Conservation (phyloP, 164 flowering plant species). For the Nymphaea colorata region DNA sequence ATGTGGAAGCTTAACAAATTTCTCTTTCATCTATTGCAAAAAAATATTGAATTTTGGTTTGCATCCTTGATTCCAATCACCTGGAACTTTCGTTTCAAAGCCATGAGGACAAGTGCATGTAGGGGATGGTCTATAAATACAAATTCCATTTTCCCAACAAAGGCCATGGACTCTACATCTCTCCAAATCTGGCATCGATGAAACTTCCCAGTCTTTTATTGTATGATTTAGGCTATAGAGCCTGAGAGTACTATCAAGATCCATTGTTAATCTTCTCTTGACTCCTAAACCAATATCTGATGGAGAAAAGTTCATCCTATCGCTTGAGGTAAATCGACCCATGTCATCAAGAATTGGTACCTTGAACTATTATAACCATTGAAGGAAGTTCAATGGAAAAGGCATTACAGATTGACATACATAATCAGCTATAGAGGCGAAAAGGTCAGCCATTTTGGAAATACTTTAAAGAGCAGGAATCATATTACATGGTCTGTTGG, state of each 20-base stretch:
- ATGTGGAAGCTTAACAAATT: slow-evolving; percentile 11
- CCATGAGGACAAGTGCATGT: slow-evolving; percentile 12
- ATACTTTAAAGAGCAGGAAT: too few relatives aligned
- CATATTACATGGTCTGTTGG: too few relatives aligned
- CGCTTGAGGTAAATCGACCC: slow-evolving; percentile 11
- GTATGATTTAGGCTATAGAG: slow-evolving; percentile 13
- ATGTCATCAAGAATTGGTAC: slow-evolving; percentile 8
- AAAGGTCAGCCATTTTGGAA: too few relatives aligned
- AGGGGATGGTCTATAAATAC: slow-evolving; percentile 8
- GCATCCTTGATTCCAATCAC: slow-evolving; percentile 15
- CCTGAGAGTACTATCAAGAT: slow-evolving; percentile 15
- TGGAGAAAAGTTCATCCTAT: slow-evolving; percentile 6
- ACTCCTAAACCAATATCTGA: slow-evolving; percentile 12
- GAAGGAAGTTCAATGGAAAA: too few relatives aligned
- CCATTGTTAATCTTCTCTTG: slow-evolving; percentile 14
- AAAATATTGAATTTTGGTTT: slow-evolving; percentile 4
- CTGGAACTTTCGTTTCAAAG: slow-evolving; percentile 9
- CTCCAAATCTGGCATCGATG: slow-evolving; percentile 11
- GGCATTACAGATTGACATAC: too few relatives aligned
- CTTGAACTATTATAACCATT: slow-evolving; percentile 11
- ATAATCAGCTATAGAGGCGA: too few relatives aligned
- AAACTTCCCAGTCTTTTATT: slow-evolving; percentile 6
- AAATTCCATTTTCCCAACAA: slow-evolving; percentile 17
- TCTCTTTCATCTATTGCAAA: neutral
- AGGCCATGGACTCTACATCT: slow-evolving; percentile 11